Evolutionary conservation across 139 green algal species (phyloP).

Genomic region (Gonium pectorale): DNA sequence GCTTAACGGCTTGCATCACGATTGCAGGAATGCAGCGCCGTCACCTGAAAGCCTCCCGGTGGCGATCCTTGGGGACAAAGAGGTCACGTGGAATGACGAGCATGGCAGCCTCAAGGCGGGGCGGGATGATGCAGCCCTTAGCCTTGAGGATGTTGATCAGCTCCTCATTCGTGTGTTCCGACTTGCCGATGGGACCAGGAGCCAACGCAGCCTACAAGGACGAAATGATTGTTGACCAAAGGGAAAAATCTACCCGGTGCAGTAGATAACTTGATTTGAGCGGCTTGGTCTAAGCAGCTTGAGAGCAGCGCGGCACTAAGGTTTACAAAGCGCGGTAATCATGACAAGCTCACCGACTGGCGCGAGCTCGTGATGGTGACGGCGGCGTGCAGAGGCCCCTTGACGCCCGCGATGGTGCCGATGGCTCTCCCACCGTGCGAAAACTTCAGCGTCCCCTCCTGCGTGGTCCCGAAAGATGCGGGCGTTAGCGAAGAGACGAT

Average conservation of each 20-base stretch:
- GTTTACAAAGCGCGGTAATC: too few relatives aligned
- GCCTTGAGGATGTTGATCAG: conserved; percentile 73
- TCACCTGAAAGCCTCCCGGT: conserved; percentile 69
- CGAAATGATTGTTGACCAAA: too few relatives aligned
- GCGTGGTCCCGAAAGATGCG: too few relatives aligned
- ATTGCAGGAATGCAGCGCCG: too few relatives aligned
- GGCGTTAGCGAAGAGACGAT: too few relatives aligned
- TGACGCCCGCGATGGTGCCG: conserved; percentile 69
- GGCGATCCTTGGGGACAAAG: conserved; percentile 70
- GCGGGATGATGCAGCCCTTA: conserved; percentile 60
- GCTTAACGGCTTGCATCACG: too few relatives aligned
- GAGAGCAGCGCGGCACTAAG: too few relatives aligned
- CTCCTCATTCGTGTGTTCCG: conserved; percentile 75
- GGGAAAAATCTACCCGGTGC: too few relatives aligned
- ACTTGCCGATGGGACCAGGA: conserved; percentile 68
- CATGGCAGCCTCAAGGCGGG: conserved; percentile 63
- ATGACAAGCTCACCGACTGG: conserved; percentile 57
- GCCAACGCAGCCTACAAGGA: conserved; percentile 36
- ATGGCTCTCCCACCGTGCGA: conserved; percentile 61
- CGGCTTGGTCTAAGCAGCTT: too few relatives aligned
- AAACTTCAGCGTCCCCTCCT: conserved; percentile 74
- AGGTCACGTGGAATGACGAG: conserved; percentile 65
- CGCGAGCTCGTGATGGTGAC: conserved; percentile 67
- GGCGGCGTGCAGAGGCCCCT: conserved; percentile 66
- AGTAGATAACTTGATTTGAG: too few relatives aligned